Evolutionary conservation across 768 basidiomycete genomes (phyloP), one percentile per base, ranked within the genome.

Genomic region (Mycena epipterygia): DNA sequence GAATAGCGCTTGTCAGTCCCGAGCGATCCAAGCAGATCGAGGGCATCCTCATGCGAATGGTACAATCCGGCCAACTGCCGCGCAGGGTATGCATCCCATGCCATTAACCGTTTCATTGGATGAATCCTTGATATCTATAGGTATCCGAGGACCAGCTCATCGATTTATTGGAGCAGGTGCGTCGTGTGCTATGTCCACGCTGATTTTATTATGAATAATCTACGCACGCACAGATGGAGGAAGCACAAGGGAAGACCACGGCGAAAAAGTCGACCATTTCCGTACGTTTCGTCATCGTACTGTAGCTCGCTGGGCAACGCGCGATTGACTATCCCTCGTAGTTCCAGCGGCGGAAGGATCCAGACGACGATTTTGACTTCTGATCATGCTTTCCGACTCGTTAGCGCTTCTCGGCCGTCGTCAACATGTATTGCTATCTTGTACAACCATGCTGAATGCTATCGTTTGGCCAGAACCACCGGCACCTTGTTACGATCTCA

Each of bases 1-100:
- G 96, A 56, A 97, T 97, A 72, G 88, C 91, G 5, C 89, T 97
- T 32, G 96, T 97, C 74, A 93, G 93, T 73, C 91, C 94, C 0
- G 90, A 93, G 44, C 85, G 94, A 77, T 92, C 95, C 21, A 87
- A 87, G 71, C 90, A 95, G 78, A 93, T 97, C 73, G 94, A 96
- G 80, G 83, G 82, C 4, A 89, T 96, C 66, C 84, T 97, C 35
- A 73, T 93, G 44, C 87, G 93, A 44, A 95, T 96, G 93, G 94
- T 91, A 11, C 94, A 95, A 81, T 85, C 88, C 1, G 94, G 95
- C 9, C 94, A 96, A 78, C 79, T 97, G 42, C 87, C 92, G 49
- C 92, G 91, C 1, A 84, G 90, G 32, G 91, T 97, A 44, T 33
- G 71, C 52, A 16, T 25, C 12, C 14, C 16, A 5, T n/a, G n/a